phyloP scores from a whole-genome alignment of 176 grass and related monocot genomes.

The Triticum urartu region DNA sequence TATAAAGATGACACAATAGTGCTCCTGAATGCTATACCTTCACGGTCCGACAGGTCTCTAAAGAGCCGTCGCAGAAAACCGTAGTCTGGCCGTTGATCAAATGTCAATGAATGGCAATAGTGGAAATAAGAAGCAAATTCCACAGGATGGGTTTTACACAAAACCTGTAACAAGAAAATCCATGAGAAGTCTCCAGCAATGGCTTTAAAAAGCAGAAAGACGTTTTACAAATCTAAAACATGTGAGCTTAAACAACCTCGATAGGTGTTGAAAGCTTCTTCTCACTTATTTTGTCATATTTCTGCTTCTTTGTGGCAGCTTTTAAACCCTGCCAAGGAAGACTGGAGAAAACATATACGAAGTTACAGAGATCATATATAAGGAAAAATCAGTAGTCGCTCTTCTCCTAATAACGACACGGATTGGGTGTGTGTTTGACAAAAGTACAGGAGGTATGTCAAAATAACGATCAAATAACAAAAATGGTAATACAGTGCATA shows the following conservation, averaged over 20 bases:
- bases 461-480: not conserved
- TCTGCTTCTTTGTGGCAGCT: conserved; percentile 79
- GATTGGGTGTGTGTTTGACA: not conserved
- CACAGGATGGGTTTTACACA: conserved; percentile 59
- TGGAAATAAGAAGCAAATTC: conserved; percentile 73
- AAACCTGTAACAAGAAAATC: conserved; percentile 37
- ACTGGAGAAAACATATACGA: conserved; percentile 37
- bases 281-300: conserved; percentile 82
- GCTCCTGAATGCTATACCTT: conserved; percentile 48
- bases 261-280: conserved; percentile 72
- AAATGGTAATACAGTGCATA: not conserved
- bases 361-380: not conserved
- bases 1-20: conserved; percentile 2
- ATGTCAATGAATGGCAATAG: conserved; percentile 61
- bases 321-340: conserved; percentile 82
- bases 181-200: conserved; percentile 19
- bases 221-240: conserved; percentile 9
- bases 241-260: conserved; percentile 41
- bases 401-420: not conserved
- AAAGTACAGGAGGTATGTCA: not conserved
- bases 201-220: not conserved
- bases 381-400: not conserved
- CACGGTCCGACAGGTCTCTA: conserved; percentile 53
- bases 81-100: conserved; percentile 71
- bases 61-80: conserved; percentile 48